Percentiles rank a stretch among this genome's conserved stretches.
phyloP scores from a whole-genome alignment of 169 alveolate species.

The Plasmodium relictum region DNA sequence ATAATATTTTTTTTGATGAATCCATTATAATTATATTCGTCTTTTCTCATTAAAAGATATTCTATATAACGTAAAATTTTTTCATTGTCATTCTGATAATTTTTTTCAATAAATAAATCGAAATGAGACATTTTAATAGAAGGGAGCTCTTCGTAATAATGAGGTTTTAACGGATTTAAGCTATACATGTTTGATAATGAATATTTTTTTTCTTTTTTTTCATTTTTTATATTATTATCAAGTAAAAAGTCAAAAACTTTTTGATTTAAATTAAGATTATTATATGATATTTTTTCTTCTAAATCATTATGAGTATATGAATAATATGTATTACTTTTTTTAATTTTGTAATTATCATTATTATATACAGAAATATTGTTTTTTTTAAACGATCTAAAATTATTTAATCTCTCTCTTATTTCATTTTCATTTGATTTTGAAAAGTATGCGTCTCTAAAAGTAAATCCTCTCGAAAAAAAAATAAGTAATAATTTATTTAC shows the following conservation, averaged over 20 bases:
- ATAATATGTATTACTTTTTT: conserved; percentile 18
- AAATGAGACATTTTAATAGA: conserved; percentile 36
- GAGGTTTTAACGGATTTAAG: conserved; percentile 39
- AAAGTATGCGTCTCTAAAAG: not conserved
- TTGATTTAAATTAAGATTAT: not conserved
- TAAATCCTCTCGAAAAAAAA: conserved; percentile 12
- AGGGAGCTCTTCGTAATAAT: conserved; percentile 56
- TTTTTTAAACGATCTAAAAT: not conserved
- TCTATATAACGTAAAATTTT: too few species aligned
- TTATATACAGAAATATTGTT: not conserved
- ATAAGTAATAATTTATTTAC: conserved; percentile 12
- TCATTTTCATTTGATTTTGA: not conserved
- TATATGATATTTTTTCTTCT: not conserved
- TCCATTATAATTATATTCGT: too few species aligned
- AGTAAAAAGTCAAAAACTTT: not conserved
- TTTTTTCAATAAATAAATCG: too few species aligned
- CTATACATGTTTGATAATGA: conserved; percentile 6
- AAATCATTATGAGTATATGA: conserved; percentile 12
- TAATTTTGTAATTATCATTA: not conserved
- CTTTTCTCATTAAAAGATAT: too few species aligned
- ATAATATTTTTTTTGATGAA: too few species aligned
- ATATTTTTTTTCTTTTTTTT: not conserved
- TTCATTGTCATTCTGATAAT: too few species aligned
- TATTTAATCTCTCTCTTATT: not conserved
- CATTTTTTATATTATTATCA: conserved; percentile 2